Evolutionary conservation across 2,329 filamentous ascomycete species (phyloP).

Genomic region (Corynespora cassiicola): DNA sequence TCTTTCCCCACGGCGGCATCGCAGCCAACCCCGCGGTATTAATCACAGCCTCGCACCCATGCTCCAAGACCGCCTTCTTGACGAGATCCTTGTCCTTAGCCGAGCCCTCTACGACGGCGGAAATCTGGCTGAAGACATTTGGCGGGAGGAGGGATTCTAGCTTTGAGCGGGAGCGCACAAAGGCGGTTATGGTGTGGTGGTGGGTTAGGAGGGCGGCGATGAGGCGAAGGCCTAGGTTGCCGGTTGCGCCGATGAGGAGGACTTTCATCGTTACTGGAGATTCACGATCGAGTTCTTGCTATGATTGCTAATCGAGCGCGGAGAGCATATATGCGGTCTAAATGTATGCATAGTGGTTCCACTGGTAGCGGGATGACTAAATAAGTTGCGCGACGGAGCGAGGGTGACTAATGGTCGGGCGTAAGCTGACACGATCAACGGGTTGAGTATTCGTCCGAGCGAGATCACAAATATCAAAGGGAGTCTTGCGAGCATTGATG

Average conservation of each 20-base stretch:
- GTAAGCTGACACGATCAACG: too few species aligned
- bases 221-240: constrained; percentile 47
- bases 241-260: constrained; percentile 49
- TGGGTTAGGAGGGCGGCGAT: constrained; percentile 45
- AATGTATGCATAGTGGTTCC: too few species aligned
- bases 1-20: constrained; percentile 46
- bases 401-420: too few species aligned
- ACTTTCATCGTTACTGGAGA: constrained; percentile 46
- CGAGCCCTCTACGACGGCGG: constrained; percentile 47
- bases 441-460: too few species aligned
- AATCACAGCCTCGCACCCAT: constrained; percentile 49
- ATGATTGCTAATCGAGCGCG: too few species aligned
- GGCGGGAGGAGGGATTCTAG: constrained; percentile 44
- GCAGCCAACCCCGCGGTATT: constrained; percentile 49
- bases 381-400: too few species aligned
- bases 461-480: too few species aligned
- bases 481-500: too few species aligned
- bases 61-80: constrained; percentile 43
- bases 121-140: constrained; percentile 35
- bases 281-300: too few species aligned
- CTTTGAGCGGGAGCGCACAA: constrained; percentile 49
- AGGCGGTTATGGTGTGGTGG: constrained; percentile 46
- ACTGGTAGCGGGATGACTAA: too few species aligned
- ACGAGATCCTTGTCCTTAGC: constrained; percentile 44
- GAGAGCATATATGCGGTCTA: too few species aligned